Conservation (phyloP, 1,284 basidiomycete genomes). For the Erythrobasidium hasegawianum region DNA sequence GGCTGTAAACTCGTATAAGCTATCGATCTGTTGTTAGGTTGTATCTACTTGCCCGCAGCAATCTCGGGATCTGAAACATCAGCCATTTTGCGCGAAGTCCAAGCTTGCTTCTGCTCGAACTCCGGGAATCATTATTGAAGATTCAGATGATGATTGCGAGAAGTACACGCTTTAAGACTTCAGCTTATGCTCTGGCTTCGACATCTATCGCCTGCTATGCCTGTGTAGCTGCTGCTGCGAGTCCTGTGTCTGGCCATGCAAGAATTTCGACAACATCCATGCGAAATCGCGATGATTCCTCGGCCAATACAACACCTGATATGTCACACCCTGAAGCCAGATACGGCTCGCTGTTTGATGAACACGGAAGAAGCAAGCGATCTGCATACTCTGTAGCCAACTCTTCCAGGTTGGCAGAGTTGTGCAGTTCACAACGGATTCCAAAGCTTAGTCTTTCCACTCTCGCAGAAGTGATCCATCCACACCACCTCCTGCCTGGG, state of each 20-base stretch:
- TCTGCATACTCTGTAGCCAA: neutral
- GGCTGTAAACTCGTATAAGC: neutral
- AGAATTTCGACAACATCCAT: too few species aligned
- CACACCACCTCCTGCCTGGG: constrained; percentile 17
- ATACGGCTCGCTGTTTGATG: neutral
- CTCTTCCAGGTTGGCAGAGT: neutral
- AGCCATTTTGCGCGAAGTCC: constrained; percentile 12
- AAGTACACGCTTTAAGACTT: too few species aligned
- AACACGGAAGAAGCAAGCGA: too few species aligned
- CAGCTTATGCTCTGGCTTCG: constrained; percentile 4
- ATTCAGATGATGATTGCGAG: too few species aligned
- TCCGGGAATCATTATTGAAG: too few species aligned
- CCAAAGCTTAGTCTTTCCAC: neutral
- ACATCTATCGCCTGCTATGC: constrained; percentile 21
- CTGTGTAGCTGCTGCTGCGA: neutral
- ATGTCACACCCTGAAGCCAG: neutral
- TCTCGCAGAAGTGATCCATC: neutral
- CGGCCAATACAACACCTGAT: too few species aligned
- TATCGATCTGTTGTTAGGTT: neutral
- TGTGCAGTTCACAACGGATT: neutral
- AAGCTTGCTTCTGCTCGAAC: too few species aligned
- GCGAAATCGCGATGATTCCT: too few species aligned
- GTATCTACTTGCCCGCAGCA: constrained; percentile 8
- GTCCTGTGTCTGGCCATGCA: neutral
- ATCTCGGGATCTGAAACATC: constrained; percentile 34